Evolutionary conservation across 169 alveolate species (phyloP).

Genomic region (Perkinsus olseni): DNA sequence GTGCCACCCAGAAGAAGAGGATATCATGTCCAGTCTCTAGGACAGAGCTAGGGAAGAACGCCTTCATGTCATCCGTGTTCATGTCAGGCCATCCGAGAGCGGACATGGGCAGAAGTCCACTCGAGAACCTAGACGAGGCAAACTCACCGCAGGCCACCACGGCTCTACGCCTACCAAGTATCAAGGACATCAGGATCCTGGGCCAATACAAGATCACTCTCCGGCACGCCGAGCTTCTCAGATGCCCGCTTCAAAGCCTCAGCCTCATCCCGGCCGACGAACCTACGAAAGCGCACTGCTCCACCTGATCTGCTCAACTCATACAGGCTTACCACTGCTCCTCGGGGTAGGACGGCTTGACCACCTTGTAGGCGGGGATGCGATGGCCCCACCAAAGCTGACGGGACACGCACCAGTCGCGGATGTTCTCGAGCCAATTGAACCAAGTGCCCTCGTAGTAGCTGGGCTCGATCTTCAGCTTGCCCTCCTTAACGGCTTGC

Average conservation of each 20-base stretch:
- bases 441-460: constrained; percentile 88
- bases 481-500: constrained; percentile 64
- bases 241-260: constrained; percentile 80
- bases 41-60: constrained; percentile 90
- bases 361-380: constrained; percentile 92
- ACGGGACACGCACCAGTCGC: constrained; percentile 99
- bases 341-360: constrained; percentile 22
- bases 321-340: constrained; percentile 18
- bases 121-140: constrained; percentile 61
- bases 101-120: constrained; percentile 96
- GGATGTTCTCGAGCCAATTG: constrained; percentile 93
- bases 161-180: constrained; percentile 78
- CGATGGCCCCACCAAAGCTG: constrained; percentile 99
- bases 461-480: constrained; percentile 86
- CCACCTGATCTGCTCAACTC: constrained; percentile 7
- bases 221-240: constrained; percentile 48
- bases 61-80: constrained; percentile 71
- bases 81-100: constrained; percentile 95
- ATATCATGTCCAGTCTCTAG: constrained; percentile 99
- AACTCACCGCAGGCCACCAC: neutral
- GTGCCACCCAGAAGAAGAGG: constrained; percentile 99
- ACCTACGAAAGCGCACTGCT: constrained; percentile 79
- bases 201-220: constrained; percentile 58
- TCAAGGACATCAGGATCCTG: constrained; percentile 99
- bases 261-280: constrained; percentile 59